Percentiles rank a stretch among this genome's conserved stretches.
Evolutionary conservation across 2,329 filamentous ascomycete species (phyloP).

Genomic region (Aspergillus niger): DNA sequence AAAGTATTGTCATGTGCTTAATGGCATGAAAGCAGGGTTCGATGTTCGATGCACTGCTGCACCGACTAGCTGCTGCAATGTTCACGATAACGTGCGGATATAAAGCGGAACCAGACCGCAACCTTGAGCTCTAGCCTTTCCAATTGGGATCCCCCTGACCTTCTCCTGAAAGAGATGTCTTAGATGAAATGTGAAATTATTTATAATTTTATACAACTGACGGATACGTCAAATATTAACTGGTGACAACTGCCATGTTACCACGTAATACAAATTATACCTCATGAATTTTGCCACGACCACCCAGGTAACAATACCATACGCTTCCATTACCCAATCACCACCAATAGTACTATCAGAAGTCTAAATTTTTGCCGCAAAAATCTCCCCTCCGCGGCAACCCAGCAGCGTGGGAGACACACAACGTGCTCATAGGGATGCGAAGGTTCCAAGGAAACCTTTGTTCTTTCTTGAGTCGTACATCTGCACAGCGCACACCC

Average conservation of each 20-base stretch:
- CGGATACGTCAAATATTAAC: too few species aligned
- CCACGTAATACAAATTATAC: not conserved
- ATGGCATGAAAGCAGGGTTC: not conserved
- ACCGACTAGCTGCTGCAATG: too few species aligned
- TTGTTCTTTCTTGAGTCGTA: slow-evolving; percentile 16
- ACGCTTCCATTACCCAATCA: slow-evolving; percentile 9
- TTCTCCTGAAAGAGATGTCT: too few species aligned
- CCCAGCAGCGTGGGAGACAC: not conserved
- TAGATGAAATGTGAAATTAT: too few species aligned
- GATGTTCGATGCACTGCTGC: too few species aligned
- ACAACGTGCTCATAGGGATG: slow-evolving; percentile 29
- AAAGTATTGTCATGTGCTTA: too few species aligned
- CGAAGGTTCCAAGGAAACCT: slow-evolving; percentile 29
- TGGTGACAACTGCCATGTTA: not conserved
- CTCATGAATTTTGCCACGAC: not conserved
- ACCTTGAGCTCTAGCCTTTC: too few species aligned
- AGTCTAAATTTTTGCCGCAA: slow-evolving; percentile 11
- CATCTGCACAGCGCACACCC: slow-evolving; percentile 11
- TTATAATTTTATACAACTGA: too few species aligned
- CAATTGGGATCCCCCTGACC: too few species aligned
- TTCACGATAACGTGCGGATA: too few species aligned
- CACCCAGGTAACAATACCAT: slow-evolving; percentile 11
- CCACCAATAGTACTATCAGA: not conserved
- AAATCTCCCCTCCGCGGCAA: not conserved
- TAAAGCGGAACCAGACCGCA: too few species aligned